Evolutionary conservation across 352 stramenopile species (phyloP).

Genomic region (Globisporangium solare): DNA sequence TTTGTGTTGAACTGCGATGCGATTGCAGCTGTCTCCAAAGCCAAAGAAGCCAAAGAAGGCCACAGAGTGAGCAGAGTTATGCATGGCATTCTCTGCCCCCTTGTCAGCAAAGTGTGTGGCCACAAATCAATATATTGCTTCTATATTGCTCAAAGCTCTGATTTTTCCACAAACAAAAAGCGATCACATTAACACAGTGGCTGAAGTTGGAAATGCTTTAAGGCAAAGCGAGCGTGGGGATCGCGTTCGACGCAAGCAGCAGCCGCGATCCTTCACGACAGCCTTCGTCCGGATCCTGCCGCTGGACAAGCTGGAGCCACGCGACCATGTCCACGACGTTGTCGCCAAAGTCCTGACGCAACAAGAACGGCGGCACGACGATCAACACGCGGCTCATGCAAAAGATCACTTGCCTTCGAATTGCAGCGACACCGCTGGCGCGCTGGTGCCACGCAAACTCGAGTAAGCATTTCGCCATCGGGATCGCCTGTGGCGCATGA

Average conservation of each 20-base stretch:
- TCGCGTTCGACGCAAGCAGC: conserved; percentile 38
- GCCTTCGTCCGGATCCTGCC: conserved; percentile 51
- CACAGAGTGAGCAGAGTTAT: neutral
- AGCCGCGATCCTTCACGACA: conserved; percentile 61
- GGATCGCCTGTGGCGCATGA: conserved; percentile 44
- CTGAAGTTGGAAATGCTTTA: neutral
- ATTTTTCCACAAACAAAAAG: too few species aligned
- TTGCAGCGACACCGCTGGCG: conserved; percentile 31
- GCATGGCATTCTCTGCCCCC: too few species aligned
- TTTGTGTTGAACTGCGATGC: neutral
- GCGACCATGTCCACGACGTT: conserved; percentile 35
- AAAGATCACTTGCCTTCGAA: conserved; percentile 72
- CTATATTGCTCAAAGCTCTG: too few species aligned
- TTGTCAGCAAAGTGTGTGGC: too few species aligned
- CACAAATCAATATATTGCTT: too few species aligned
- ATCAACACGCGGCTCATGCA: conserved; percentile 67
- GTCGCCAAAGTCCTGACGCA: conserved; percentile 52
- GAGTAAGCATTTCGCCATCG: conserved; percentile 67
- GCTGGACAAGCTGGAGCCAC: conserved; percentile 49
- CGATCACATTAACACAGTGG: neutral
- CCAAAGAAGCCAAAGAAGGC: conserved; percentile 16
- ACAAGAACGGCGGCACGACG: conserved; percentile 45
- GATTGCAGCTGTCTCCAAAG: conserved; percentile 3
- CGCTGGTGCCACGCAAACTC: conserved; percentile 69
- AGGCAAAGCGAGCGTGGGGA: conserved; percentile 25